Base-by-base conservation (phyloP, 306 rosid genomes). In the Quercus agrifolia region DNA sequence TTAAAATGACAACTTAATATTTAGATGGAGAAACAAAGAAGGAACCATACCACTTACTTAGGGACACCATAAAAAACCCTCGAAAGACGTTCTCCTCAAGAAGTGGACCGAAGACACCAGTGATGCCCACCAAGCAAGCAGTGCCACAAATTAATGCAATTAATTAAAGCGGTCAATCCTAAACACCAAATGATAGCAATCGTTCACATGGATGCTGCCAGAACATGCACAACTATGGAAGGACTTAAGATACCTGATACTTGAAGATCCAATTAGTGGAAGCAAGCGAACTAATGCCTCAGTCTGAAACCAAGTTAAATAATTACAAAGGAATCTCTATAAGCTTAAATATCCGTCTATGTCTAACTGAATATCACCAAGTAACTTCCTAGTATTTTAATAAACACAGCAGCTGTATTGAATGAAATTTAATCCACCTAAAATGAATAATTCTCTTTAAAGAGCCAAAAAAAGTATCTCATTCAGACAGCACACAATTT, bases 21-120 rank as follows among this genome's bases (percentile, higher is more conserved):
- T 58, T 13, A 23, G 75, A 13, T 63, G 2, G 3, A 25, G 49
- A 18, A 66, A 52, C 15, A 8, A 71, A 21, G 4, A 21, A 66
- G 21, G 21, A 71, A 61, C 12, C 57, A 77, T 91, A 95, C 99
- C 99, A 93, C 80, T 95, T 95, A 61, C 98, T 95, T 77, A 95
- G 74, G 79, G 99, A 93, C 74, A 88, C 87, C 96, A 95, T 86
- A 41, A 95, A 84, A 85, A 95, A 93, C 58, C 98, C 99, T 23
- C 97, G 92, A 81, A 95, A 95, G 74, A 95, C 86, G 1, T 91
- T 91, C 89, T 95, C 99, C 82, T 95, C 99, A 52, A 95, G 99
- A 74, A 95, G 85, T 61, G 99, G 99, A 76, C 98, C 99, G 38
- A 95, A 87, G 83, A 95, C 89, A 11, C 97, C 99, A 7, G 98